Conservation (phyloP, 768 basidiomycete genomes). For the Mrakia blollopis region DNA sequence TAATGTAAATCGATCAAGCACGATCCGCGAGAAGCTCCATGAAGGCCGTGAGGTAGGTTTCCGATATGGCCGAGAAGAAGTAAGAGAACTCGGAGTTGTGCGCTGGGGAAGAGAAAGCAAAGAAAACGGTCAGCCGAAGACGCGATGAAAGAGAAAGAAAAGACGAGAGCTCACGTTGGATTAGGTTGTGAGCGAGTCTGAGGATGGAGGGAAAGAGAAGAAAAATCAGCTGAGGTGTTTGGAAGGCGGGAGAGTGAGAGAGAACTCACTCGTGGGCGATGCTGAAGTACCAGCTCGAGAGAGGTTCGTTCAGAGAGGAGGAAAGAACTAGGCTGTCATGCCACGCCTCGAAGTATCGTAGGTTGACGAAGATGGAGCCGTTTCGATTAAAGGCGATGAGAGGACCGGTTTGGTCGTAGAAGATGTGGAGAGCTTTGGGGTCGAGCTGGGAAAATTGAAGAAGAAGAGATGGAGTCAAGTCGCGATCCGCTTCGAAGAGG, state of each 20-base stretch:
- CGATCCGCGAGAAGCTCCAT: constrained; percentile 31
- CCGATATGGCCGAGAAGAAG: constrained; percentile 86
- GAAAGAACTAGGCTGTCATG: constrained; percentile 61
- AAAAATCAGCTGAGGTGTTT: background rate
- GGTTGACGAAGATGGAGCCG: constrained; percentile 26
- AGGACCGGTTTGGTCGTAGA: constrained; percentile 72
- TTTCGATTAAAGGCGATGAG: constrained; percentile 73
- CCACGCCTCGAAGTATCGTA: constrained; percentile 29
- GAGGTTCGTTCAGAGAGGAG: constrained; percentile 58
- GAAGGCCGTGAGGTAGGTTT: constrained; percentile 48
- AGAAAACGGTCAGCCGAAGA: constrained; percentile 13
- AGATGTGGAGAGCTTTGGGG: constrained; percentile 69
- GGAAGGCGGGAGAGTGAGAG: background rate
- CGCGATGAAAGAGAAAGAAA: constrained; percentile 77
- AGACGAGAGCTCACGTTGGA: constrained; percentile 42
- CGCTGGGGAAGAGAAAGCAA: constrained; percentile 30
- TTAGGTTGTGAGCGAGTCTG: constrained; percentile 63
- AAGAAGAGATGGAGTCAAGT: background rate
- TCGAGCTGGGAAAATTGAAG: constrained; percentile 50
- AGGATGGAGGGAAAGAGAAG: constrained; percentile 32
- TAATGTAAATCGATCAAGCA: too few relatives aligned
- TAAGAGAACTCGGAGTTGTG: constrained; percentile 94
- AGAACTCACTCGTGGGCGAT: constrained; percentile 65
- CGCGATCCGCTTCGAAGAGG: background rate
- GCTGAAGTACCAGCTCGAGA: constrained; percentile 86